phyloP scores from a whole-genome alignment of 164 flowering plant species.

The Houttuynia cordata region DNA sequence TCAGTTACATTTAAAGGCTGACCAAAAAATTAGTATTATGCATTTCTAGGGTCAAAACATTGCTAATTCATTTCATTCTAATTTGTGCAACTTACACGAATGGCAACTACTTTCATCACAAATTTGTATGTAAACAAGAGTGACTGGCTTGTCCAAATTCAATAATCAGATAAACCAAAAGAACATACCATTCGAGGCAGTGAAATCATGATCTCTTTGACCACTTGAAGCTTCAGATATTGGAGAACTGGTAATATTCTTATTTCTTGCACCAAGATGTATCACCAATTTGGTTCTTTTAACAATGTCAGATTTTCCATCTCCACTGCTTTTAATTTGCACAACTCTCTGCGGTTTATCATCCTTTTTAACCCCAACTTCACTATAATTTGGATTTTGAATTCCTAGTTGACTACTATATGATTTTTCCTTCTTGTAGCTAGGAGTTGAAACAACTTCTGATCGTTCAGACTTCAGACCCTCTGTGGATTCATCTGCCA shows the following conservation, averaged over 20 bases:
- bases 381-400: constrained; percentile 34
- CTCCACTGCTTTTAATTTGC: constrained; percentile 32
- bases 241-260: constrained; percentile 41
- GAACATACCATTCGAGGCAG: constrained; percentile 45
- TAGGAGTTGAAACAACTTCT: constrained; percentile 24
- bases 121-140: neutral
- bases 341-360: constrained; percentile 28
- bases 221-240: constrained; percentile 59
- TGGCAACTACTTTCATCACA: neutral
- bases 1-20: too few species aligned
- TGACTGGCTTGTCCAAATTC: neutral
- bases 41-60: too few species aligned
- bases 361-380: constrained; percentile 29
- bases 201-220: constrained; percentile 50
- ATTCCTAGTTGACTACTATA: constrained; percentile 46
- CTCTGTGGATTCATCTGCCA: constrained; percentile 32
- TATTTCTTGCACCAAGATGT: constrained; percentile 61
- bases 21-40: too few species aligned
- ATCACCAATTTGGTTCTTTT: constrained; percentile 80
- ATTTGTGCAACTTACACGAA: too few species aligned
- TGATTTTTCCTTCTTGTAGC: constrained; percentile 26
- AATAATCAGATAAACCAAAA: neutral
- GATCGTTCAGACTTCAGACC: constrained; percentile 25
- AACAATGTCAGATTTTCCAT: constrained; percentile 37
- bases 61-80: too few species aligned